Evolutionary conservation across 768 basidiomycete species (phyloP), one percentile per base, ranked within the genome.

Genomic region (Russula emetica): DNA sequence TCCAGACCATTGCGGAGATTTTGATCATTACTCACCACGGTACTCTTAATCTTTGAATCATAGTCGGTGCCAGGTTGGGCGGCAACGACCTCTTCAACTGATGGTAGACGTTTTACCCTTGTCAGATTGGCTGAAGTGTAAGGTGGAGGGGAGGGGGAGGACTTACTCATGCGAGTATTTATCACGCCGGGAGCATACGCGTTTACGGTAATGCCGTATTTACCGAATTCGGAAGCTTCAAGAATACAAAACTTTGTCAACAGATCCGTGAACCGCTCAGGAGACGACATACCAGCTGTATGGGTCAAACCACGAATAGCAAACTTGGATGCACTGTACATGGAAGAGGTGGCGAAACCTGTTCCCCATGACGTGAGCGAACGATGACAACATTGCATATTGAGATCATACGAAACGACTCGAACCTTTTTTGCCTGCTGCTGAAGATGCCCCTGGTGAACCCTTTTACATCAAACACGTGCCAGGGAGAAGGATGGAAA

Each of bases 301-400:
- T 70, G 70, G 4, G 71, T 71, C 30, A 71, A 40, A 18, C 67
- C 70, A 2, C 68, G 53, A 47, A 71, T 51, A 18, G 70, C 71
- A 50, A 71, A 71, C 53, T 71, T 71, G 55, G 55, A 58, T n/a
- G 70, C 58, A 16, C 49, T 55, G 55, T 71, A 71, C 2, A 54
- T 30, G 9, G 56, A 0, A 14, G 30, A 16, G 36, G 38, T 11
- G 14, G 10, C 11, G 5, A 14, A 14, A 24, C 56, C 64, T 67
- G 2, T 20, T 38, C 50, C 9, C n/a, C 24, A 44, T 18, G 10
- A 26, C 9, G 13, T 52, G 53, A 34, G 32, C 9, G 9, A 34
- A 1, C 8, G 8, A 60, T 14, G 28, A 22, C n/a, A 3, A 6
- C 30, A 38, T 9, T 9, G 1, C 22, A 32, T 8, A 51, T 10